Percentiles rank a stretch among this genome's conserved stretches.
Conservation (phyloP, 176 grass and related monocot genomes). For the Elymus sibiricus region DNA sequence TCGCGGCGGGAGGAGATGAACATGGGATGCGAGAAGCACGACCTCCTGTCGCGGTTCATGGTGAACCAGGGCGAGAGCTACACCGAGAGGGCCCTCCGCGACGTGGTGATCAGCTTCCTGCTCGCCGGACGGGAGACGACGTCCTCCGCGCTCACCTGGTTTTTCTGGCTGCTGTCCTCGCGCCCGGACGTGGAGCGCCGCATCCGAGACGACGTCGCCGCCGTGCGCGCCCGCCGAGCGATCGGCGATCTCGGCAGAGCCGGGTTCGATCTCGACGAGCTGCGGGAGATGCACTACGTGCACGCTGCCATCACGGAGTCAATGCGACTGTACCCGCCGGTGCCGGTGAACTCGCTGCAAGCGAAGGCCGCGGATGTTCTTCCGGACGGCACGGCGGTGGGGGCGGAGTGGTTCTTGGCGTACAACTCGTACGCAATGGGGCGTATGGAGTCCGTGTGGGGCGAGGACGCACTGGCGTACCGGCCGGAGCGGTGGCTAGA, state of each 20-base stretch:
- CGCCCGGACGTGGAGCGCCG: slow-evolving; percentile 40
- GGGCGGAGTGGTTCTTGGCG: slow-evolving; percentile 40
- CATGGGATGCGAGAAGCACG: background rate
- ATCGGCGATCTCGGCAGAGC: background rate
- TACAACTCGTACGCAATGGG: slow-evolving; percentile 63
- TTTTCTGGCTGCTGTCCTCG: slow-evolving; percentile 74
- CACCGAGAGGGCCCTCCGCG: slow-evolving; percentile 56
- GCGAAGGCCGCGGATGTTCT: slow-evolving; percentile 48
- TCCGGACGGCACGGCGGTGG: slow-evolving; percentile 60
- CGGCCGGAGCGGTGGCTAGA: slow-evolving; percentile 67
- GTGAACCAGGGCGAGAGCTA: slow-evolving; percentile 38
- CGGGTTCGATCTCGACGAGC: slow-evolving; percentile 50
- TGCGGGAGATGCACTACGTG: slow-evolving; percentile 81
- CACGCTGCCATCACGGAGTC: slow-evolving; percentile 76
- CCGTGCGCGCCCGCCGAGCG: slow-evolving; percentile 6
- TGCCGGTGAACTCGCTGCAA: slow-evolving; percentile 31
- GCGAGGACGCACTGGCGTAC: slow-evolving; percentile 45
- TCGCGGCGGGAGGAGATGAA: background rate
- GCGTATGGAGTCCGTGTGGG: slow-evolving; percentile 51
- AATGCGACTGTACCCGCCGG: slow-evolving; percentile 74
- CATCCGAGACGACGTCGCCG: slow-evolving; percentile 56
- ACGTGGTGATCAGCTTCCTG: slow-evolving; percentile 74
- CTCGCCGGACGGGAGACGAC: slow-evolving; percentile 73
- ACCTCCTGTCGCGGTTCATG: background rate
- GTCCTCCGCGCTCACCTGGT: slow-evolving; percentile 63